Evolutionary conservation across 768 basidiomycete species (phyloP).

Genomic region (Wakefieldia striispora): DNA sequence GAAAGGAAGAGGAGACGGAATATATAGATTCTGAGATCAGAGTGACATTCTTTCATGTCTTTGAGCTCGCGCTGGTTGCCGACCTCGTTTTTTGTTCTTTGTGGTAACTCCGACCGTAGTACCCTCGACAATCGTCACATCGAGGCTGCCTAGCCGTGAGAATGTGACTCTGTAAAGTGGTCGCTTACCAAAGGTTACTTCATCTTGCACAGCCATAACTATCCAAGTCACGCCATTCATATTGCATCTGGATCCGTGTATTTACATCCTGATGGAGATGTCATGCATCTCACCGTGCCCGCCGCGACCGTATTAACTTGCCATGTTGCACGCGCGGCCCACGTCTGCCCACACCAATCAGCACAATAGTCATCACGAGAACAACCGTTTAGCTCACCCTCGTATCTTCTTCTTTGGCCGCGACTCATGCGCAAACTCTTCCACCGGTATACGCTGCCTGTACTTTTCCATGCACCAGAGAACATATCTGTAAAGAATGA

Average conservation of each 20-base stretch:
- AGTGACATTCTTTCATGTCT: slow-evolving; percentile 36
- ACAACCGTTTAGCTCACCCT: slow-evolving; percentile 51
- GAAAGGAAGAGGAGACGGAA: slow-evolving; percentile 15
- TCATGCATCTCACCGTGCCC: slow-evolving; percentile 34
- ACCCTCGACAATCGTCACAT: slow-evolving; percentile 36
- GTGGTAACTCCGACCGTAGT: slow-evolving; percentile 36
- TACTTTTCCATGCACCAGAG: slow-evolving; percentile 86
- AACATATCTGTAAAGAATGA: slow-evolving; percentile 56
- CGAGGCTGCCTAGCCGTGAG: slow-evolving; percentile 34
- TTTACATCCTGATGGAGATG: slow-evolving; percentile 7
- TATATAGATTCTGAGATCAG: slow-evolving; percentile 32
- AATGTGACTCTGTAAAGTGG: slow-evolving; percentile 31
- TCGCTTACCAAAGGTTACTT: slow-evolving; percentile 17
- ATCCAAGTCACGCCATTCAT: slow-evolving; percentile 12
- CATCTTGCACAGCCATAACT: slow-evolving; percentile 14
- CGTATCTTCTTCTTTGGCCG: slow-evolving; percentile 75
- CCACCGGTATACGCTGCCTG: slow-evolving; percentile 51
- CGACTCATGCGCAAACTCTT: slow-evolving; percentile 61
- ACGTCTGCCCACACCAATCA: slow-evolving; percentile 43
- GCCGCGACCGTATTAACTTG: slow-evolving; percentile 68
- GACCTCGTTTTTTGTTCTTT: slow-evolving; percentile 42
- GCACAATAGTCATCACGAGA: neutral
- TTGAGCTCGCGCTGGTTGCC: slow-evolving; percentile 34
- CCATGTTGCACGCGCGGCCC: slow-evolving; percentile 75
- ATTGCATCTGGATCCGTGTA: slow-evolving; percentile 15